Evolutionary conservation across 2,329 filamentous ascomycete species (phyloP).

Genomic region (Colletotrichum filicis): DNA sequence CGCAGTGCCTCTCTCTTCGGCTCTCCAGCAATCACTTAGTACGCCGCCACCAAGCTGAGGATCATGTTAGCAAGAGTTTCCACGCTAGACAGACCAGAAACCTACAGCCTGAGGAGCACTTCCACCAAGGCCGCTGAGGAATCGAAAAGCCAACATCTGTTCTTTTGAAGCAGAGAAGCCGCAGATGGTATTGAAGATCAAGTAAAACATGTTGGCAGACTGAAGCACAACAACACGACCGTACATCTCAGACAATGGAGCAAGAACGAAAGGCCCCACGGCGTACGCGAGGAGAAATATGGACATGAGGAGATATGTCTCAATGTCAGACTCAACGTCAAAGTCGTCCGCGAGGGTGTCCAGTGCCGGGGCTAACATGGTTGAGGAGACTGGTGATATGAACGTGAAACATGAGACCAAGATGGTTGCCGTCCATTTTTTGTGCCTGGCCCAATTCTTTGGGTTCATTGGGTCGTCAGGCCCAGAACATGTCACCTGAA

Average conservation of each 20-base stretch:
- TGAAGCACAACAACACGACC: constrained; percentile 59
- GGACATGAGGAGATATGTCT: constrained; percentile 64
- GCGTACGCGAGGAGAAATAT: constrained; percentile 69
- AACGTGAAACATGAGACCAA: constrained; percentile 58
- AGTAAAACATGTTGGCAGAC: constrained; percentile 58
- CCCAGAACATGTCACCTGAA: constrained; percentile 55
- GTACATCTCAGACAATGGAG: constrained; percentile 63
- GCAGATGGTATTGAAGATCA: constrained; percentile 65
- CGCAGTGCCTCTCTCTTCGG: constrained; percentile 50
- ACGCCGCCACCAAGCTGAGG: constrained; percentile 55
- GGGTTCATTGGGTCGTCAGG: constrained; percentile 53
- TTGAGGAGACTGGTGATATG: constrained; percentile 66
- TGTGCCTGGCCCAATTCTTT: constrained; percentile 56
- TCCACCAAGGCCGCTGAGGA: constrained; percentile 58
- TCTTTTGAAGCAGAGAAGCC: constrained; percentile 57
- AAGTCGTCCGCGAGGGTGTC: constrained; percentile 55
- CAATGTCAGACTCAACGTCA: constrained; percentile 52
- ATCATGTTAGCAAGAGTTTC: neutral
- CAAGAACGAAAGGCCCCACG: constrained; percentile 62
- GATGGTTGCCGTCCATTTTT: constrained; percentile 49
- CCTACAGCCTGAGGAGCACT: constrained; percentile 57
- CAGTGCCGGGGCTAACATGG: constrained; percentile 61
- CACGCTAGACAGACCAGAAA: too few species aligned
- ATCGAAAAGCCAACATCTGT: constrained; percentile 61
- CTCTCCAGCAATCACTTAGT: constrained; percentile 59